These are phyloP conservation scores for Candida glucosophila DNA, from an alignment of 1,139 yeast species.

Conservation along the genomic window DNA sequence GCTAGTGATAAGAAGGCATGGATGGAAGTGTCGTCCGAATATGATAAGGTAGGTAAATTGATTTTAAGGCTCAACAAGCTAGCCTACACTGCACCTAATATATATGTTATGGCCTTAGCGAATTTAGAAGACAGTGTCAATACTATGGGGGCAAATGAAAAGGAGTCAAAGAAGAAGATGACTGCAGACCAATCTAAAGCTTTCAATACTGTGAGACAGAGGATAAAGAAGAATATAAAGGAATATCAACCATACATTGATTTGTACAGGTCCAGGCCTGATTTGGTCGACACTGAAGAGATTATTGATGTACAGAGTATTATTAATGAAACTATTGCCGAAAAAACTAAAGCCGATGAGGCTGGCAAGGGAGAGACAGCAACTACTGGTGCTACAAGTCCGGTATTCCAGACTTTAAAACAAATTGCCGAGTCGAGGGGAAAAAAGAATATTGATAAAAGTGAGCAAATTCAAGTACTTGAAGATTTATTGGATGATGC, in stretches of 20 bases:
- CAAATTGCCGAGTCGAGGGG: slow-evolving; percentile 85
- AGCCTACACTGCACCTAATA: slow-evolving; percentile 60
- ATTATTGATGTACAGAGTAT: slow-evolving; percentile 18
- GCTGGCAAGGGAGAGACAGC: slow-evolving; percentile 11
- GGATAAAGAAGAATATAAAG: slow-evolving; percentile 73
- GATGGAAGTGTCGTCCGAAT: slow-evolving; percentile 67
- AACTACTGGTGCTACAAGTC: slow-evolving; percentile 17
- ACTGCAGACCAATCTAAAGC: slow-evolving; percentile 83
- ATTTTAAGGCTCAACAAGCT: slow-evolving; percentile 69
- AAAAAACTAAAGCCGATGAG: slow-evolving; percentile 9
- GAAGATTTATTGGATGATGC: slow-evolving; percentile 49
- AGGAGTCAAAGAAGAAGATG: slow-evolving; percentile 55
- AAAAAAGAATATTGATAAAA: slow-evolving; percentile 83
- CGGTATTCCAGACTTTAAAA: slow-evolving; percentile 67
- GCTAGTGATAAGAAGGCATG: slow-evolving; percentile 72
- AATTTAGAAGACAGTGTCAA: slow-evolving; percentile 65
- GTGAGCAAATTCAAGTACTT: slow-evolving; percentile 66
- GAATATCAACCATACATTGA: slow-evolving; percentile 55
- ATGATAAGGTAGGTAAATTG: slow-evolving; percentile 66
- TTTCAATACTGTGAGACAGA: slow-evolving; percentile 79
- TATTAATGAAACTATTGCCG: slow-evolving; percentile 22
- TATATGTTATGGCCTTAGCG: slow-evolving; percentile 60
- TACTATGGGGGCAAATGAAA: slow-evolving; percentile 50
- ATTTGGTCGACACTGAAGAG: slow-evolving; percentile 53
- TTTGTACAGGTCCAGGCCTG: slow-evolving; percentile 63